Base-by-base conservation (phyloP, 2,329 filamentous ascomycete genomes). In the Tympanopsis confertula region DNA sequence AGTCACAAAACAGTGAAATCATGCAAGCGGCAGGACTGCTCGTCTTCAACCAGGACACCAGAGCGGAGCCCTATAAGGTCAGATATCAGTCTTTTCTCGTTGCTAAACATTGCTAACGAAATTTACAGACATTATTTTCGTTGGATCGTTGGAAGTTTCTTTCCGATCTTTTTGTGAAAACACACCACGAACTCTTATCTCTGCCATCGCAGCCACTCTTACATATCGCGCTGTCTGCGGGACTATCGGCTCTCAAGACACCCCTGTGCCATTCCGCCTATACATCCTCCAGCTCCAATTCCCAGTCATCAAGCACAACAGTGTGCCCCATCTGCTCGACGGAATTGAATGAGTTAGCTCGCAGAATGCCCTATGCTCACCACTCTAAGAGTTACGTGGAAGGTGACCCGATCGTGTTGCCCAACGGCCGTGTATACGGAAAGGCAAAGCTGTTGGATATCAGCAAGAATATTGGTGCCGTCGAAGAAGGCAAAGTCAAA, bases 281-380 rank as follows among this genome's bases (percentile, higher is more conserved):
- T 17, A 65, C 71, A 4, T 71, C 72, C 3, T 33, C 30, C 10
- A 33, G 30, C 10, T 33, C 30, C 15, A 33, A 33, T 18, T 33
- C 30, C 7, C 15, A 12, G 7, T 55, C 59, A 5, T 69, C 70
- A 1, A 67, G 68, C 3, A 73, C 72, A 2, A 71, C 73, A 5
- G 67, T 82, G 20, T 82, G 78, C 45, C 78, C 78, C 1, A 82
- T 82, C 41, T 82, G 78, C 55, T 75, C 69, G 22, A 80, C 74
- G 5, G 78, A 82, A 50, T 59, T 82, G 36, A 82, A 82, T 47
- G 74, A 78, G 44, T 62, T 82, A 19, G 77, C 78, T 4, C 62
- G 69, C 38, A 71, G 70, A 42, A 71, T 82, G 37, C 78, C 78
- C 2, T 82, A 82, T 45, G 78, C 77, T 13, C 74, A 80, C 47